Evolutionary conservation across 129 eudicot species (phyloP), one percentile per base, ranked within the genome.

Genomic region (Helichrysum umbraculigerum): DNA sequence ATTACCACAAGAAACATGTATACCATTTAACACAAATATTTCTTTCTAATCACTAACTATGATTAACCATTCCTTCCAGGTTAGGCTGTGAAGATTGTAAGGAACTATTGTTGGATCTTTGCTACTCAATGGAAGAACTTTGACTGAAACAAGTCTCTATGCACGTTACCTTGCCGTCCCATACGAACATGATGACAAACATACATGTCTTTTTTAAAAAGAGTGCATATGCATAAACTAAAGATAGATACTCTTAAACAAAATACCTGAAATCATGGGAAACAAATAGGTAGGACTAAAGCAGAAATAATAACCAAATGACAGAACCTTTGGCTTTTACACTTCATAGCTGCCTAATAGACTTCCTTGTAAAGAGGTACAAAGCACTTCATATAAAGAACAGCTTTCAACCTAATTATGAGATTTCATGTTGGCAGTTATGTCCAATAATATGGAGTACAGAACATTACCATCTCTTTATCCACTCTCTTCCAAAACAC

Each of bases 401-500:
- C 29, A 42, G 37, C 20, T 78, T 70, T 61, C 37, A 11, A 33
- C 29, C 42, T 63, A 34, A 65, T 72, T 50, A 16, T 50, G 16
- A 64, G 25, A 79, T 35, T 47, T 47, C 77, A 64, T 19, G 30
- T 52, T 12, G 19, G 44, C 12, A 64, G 77, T 59, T 50, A 64
- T 25, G 69, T 39, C 68, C 37, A 52, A 79, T n/a, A 72, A n/a
- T n/a, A n/a, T n/a, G n/a, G n/a, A n/a, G n/a, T n/a, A n/a, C 30
- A 65, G 56, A 52, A 61, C 33, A 77, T 83, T 91, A 94, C 98
- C 98, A 94, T 94, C 84, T 94, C 98, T 85, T 94, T 94, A 65
- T 94, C 98, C 66, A 88, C 88, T 84, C 96, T 84, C 83, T 94
- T 94, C 98, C 98, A 94, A 81, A 88, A 88, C 54, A 91, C 91